Evolutionary conservation across 805 yeast genomes (phyloP).

Genomic region (Pichia rugopelliculosa): DNA sequence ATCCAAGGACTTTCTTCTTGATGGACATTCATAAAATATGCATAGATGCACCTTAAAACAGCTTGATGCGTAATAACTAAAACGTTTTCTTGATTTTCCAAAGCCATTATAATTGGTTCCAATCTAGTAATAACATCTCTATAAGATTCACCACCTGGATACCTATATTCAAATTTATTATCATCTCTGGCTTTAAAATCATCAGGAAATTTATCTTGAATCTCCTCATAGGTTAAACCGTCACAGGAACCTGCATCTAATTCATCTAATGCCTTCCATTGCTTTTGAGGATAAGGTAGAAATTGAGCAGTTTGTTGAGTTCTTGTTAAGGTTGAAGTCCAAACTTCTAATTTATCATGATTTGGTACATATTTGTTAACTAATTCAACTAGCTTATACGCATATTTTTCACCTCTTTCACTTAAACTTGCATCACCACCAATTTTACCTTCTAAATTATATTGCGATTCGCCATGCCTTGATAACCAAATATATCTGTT

Average conservation of each 20-base stretch:
- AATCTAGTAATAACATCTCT: conserved; percentile 90
- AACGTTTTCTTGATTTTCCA: conserved; percentile 94
- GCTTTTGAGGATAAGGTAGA: conserved; percentile 73
- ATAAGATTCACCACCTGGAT: conserved; percentile 95
- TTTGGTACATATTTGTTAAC: conserved; percentile 59
- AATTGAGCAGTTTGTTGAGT: conserved; percentile 88
- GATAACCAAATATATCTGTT: conserved; percentile 91
- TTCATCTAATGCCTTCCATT: conserved; percentile 97
- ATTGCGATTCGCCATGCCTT: conserved; percentile 92
- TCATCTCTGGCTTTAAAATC: conserved; percentile 95
- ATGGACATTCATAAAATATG: conserved; percentile 97
- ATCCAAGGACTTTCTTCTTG: conserved; percentile 98
- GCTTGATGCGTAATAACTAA: conserved; percentile 97
- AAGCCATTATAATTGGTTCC: conserved; percentile 97
- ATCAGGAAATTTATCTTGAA: conserved; percentile 77
- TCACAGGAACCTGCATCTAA: conserved; percentile 97
- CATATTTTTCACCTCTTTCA: conserved; percentile 78
- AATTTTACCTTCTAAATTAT: conserved; percentile 86
- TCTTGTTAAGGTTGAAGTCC: conserved; percentile 90
- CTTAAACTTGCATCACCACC: conserved; percentile 92
- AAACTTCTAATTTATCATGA: conserved; percentile 67
- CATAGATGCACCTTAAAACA: conserved; percentile 90
- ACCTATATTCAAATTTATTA: conserved; percentile 90
- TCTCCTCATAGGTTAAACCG: conserved; percentile 93
- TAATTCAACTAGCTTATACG: conserved; percentile 70